Evolutionary conservation across 176 grass and related monocot species (phyloP).

Genomic region (Eleusine coracana): DNA sequence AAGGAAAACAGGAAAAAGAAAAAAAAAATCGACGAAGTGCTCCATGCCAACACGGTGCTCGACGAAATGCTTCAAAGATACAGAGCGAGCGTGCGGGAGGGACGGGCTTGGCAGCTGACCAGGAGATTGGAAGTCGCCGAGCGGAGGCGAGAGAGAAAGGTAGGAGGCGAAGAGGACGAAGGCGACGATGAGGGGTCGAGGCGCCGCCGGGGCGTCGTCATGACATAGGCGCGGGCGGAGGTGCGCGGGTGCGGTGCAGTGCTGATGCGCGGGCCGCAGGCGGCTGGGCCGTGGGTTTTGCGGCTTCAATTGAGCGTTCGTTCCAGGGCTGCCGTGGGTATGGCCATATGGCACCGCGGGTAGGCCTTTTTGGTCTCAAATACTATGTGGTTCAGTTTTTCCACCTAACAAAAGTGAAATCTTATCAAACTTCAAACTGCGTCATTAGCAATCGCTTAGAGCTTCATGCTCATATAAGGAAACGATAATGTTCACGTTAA

Average conservation of each 20-base stretch:
- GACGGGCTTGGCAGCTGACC: constrained; percentile 30
- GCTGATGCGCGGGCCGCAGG: background rate
- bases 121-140: constrained; percentile 43
- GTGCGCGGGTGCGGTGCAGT: background rate
- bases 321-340: too few species aligned
- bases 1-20: background rate
- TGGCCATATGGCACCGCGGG: too few species aligned
- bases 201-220: constrained; percentile 52
- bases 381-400: too few species aligned
- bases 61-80: constrained; percentile 46
- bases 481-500: background rate
- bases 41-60: constrained; percentile 41
- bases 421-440: background rate
- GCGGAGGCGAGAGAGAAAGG: constrained; percentile 43
- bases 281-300: background rate
- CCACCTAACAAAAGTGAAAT: too few species aligned
- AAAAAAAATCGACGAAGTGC: background rate
- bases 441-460: background rate
- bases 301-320: too few species aligned
- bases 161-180: constrained; percentile 13
- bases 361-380: too few species aligned
- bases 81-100: background rate
- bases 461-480: background rate
- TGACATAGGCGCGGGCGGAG: constrained; percentile 19
- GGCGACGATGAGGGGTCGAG: constrained; percentile 24